Base-by-base conservation (phyloP, 768 basidiomycete genomes). In the Royoungia palumana region DNA sequence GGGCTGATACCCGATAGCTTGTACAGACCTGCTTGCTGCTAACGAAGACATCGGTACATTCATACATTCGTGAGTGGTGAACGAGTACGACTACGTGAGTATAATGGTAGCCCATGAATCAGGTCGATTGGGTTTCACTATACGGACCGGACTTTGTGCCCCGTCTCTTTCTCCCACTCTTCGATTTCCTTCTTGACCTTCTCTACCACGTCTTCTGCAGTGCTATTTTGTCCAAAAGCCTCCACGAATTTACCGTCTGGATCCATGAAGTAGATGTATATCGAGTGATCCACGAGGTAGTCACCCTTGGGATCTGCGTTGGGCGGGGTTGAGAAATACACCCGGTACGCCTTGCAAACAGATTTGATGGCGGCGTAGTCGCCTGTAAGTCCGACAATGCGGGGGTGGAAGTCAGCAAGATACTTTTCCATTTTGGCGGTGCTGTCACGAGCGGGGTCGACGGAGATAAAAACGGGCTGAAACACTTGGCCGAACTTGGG, bases 251-350 rank as follows among this genome's bases (percentile, higher is more conserved):
- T 77, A 2, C 95, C 96, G 5, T 83, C 69, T 2, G 96, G 95
- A 61, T 97, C 94, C 93, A 99, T 96, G 30, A 99, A 79, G 70
- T 99, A 99, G 57, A 99, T 89, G 70, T 93, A 97, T 66, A 96
- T 95, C 35, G 89, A 93, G 67, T 89, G 87, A 70, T 98, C 96
- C 28, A 99, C 96, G 37, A 99, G 82, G 66, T 98, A 99, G 72
- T 99, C 96, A 42, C 93, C 94, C 9, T 78, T 81, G 14, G 87
- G 81, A 59, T 91, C 85, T 2, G 93, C 88, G 59, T 89, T 72
- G 10, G 91, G 91, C 2, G 90, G 90, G 5, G 95, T 97, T 6
- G 93, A 96, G 75, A 99, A 99, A 70, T 99, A 99, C 35, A 99
- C 96, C 35, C 96, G 87, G 68, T 95, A 99, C 22, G 88, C 83